These are phyloP conservation scores for Monosporascus sp. DNA, from an alignment of 2,329 filamentous ascomycete species.

Conservation along the genomic window DNA sequence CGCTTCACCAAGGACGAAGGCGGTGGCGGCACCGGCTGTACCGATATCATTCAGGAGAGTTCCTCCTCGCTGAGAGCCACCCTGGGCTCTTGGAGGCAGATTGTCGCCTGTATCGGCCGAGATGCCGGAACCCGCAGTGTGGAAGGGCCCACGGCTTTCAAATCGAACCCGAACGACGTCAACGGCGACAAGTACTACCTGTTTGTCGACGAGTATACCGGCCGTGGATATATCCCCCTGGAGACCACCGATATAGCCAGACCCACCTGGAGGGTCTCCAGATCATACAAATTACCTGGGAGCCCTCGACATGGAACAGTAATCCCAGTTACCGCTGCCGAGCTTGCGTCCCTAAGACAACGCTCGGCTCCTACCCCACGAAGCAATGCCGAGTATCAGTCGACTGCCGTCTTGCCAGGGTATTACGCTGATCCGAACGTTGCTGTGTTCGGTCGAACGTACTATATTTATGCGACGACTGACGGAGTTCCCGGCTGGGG, in stretches of 20 bases:
- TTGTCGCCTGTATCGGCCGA: conserved; percentile 44
- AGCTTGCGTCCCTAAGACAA: conserved; percentile 29
- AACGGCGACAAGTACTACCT: conserved; percentile 50
- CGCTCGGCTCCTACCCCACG: conserved; percentile 9
- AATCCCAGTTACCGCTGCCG: conserved; percentile 42
- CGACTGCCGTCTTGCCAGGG: conserved; percentile 32
- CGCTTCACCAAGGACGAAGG: conserved; percentile 54
- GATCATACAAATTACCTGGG: conserved; percentile 38
- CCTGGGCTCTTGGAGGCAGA: conserved; percentile 36
- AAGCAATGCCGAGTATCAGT: conserved; percentile 5
- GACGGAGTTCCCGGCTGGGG: conserved; percentile 41
- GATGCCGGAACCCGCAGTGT: conserved; percentile 43
- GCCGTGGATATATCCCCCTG: conserved; percentile 48
- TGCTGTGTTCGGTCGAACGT: conserved; percentile 35
- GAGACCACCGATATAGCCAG: conserved; percentile 44
- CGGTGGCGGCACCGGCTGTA: conserved; percentile 41
- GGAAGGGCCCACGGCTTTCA: conserved; percentile 49
- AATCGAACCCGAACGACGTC: conserved; percentile 41
- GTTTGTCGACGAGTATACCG: conserved; percentile 49
- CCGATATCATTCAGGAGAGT: conserved; percentile 49
- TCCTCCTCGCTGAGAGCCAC: conserved; percentile 36
- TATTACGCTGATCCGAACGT: conserved; percentile 44
- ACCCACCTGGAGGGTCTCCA: conserved; percentile 42
- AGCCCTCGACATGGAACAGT: conserved; percentile 51
- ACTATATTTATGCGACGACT: conserved; percentile 43